phyloP scores from a whole-genome alignment of 2,329 filamentous ascomycete genomes.

The Colletotrichum tanaceti region DNA sequence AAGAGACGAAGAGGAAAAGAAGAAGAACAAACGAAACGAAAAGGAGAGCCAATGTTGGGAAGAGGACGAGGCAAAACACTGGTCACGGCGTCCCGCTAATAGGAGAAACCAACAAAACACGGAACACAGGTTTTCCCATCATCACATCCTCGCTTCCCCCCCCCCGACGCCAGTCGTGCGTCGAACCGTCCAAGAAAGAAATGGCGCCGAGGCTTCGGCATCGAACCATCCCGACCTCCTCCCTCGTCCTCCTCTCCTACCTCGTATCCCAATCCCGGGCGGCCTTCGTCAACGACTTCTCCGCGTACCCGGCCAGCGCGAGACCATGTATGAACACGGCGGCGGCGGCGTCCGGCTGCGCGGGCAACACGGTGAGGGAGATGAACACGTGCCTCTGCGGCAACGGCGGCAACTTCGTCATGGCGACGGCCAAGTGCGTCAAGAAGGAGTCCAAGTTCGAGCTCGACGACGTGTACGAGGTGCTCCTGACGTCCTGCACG shows the following conservation, averaged over 20 bases:
- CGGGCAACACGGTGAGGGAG: constrained; percentile 28
- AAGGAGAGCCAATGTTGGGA: constrained; percentile 22
- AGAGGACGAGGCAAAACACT: constrained; percentile 6
- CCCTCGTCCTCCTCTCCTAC: constrained; percentile 31
- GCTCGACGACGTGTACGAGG: constrained; percentile 56
- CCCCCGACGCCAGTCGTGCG: constrained; percentile 22
- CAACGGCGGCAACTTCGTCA: constrained; percentile 58
- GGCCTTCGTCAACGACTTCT: constrained; percentile 31
- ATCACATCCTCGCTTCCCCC: neutral
- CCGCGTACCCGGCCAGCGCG: constrained; percentile 22
- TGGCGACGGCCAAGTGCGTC: constrained; percentile 59
- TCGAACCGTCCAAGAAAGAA: constrained; percentile 19
- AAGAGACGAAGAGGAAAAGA: no score
- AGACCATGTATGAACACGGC: constrained; percentile 31
- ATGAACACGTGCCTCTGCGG: constrained; percentile 36
- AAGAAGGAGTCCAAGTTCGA: constrained; percentile 51
- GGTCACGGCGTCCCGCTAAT: constrained; percentile 8
- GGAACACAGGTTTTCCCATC: neutral
- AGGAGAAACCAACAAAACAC: constrained; percentile 14
- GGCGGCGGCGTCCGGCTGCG: constrained; percentile 30
- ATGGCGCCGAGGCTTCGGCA: constrained; percentile 33
- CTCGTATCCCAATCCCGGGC: constrained; percentile 22
- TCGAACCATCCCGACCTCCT: constrained; percentile 21
- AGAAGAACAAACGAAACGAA: no score
- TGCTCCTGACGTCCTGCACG: constrained; percentile 57